phyloP scores from a whole-genome alignment of 2,329 filamentous ascomycete genomes.

The Aspergillus proliferans region DNA sequence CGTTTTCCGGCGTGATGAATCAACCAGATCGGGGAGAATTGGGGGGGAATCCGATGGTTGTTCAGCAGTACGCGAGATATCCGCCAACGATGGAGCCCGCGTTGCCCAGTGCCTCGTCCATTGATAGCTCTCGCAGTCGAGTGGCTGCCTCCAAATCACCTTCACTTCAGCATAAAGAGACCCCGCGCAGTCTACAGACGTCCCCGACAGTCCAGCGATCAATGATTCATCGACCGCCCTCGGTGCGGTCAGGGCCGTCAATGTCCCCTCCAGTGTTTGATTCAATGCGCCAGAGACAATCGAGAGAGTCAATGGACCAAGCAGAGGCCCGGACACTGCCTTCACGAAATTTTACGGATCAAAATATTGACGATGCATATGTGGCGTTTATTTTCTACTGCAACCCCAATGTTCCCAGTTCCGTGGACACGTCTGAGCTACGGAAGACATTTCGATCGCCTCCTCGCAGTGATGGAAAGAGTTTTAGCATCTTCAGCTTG shows the following conservation, averaged over 20 bases:
- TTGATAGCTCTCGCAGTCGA: constrained; percentile 29
- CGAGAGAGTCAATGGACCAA: constrained; percentile 31
- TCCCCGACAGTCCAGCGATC: constrained; percentile 31
- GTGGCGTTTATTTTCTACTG: constrained; percentile 82
- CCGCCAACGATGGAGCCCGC: constrained; percentile 28
- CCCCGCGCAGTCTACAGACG: constrained; percentile 33
- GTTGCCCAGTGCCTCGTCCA: constrained; percentile 32
- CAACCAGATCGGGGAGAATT: constrained; percentile 21
- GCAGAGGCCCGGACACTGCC: constrained; percentile 54
- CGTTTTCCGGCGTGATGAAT: constrained; percentile 25
- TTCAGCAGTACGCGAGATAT: constrained; percentile 37
- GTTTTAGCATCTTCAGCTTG: constrained; percentile 69
- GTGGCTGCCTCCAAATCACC: constrained; percentile 29
- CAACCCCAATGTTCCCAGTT: constrained; percentile 71
- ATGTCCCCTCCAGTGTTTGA: constrained; percentile 37
- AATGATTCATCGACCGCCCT: constrained; percentile 18
- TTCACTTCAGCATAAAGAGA: constrained; percentile 31
- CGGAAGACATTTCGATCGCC: constrained; percentile 71
- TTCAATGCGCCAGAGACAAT: constrained; percentile 20
- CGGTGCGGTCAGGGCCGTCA: constrained; percentile 29
- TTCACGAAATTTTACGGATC: constrained; percentile 59
- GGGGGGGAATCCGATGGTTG: constrained; percentile 22
- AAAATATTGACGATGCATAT: constrained; percentile 74
- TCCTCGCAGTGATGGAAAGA: constrained; percentile 81
- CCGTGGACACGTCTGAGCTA: constrained; percentile 63